Percentiles rank a stretch among this genome's conserved stretches.
phyloP scores from a whole-genome alignment of 2,329 filamentous ascomycete genomes.

The Fusarium hostae region DNA sequence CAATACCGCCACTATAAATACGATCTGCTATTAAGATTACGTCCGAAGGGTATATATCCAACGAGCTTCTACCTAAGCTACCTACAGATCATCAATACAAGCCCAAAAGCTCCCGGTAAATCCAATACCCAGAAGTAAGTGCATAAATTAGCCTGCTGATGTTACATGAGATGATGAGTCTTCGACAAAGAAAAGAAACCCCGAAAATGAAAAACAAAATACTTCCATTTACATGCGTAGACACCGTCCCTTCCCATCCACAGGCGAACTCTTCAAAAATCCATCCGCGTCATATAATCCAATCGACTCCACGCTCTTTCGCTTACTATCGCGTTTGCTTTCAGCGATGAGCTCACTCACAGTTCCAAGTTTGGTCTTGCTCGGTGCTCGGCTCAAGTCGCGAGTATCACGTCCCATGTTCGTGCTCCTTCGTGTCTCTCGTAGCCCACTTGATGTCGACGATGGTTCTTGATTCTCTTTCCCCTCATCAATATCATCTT shows the following conservation, averaged over 20 bases:
- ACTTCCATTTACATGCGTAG: slow-evolving; percentile 45
- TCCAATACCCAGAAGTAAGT: slow-evolving; percentile 8
- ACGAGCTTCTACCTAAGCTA: slow-evolving; percentile 30
- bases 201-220: slow-evolving; percentile 1
- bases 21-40: slow-evolving; percentile 41
- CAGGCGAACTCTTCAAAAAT: slow-evolving; percentile 57
- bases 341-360: slow-evolving; percentile 44
- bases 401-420: slow-evolving; percentile 38
- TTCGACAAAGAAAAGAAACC: slow-evolving; percentile 23
- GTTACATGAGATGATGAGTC: slow-evolving; percentile 6
- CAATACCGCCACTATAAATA: neutral
- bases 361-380: slow-evolving; percentile 40
- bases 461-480: slow-evolving; percentile 46
- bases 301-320: slow-evolving; percentile 53
- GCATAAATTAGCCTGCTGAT: slow-evolving; percentile 18
- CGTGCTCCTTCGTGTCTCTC: slow-evolving; percentile 31
- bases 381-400: slow-evolving; percentile 26
- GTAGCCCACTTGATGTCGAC: slow-evolving; percentile 19
- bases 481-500: slow-evolving; percentile 38
- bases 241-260: slow-evolving; percentile 42
- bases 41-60: slow-evolving; percentile 40
- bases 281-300: slow-evolving; percentile 60
- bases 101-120: neutral
- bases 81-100: slow-evolving; percentile 3
- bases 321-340: slow-evolving; percentile 35